phyloP scores from a whole-genome alignment of 2,329 filamentous ascomycete species.

The Helicocarpus griseus region DNA sequence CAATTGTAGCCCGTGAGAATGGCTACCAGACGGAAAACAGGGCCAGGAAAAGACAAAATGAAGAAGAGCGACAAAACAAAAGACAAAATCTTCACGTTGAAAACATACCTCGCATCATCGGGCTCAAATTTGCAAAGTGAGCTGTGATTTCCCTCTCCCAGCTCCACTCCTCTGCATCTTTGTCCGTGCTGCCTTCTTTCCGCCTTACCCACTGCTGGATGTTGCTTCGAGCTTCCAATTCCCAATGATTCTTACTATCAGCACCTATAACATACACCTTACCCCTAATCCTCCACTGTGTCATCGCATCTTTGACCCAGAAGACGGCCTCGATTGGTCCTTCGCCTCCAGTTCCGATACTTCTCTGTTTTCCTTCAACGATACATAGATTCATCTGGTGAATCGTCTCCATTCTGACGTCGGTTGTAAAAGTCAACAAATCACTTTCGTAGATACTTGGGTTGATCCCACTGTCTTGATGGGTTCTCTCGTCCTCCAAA shows the following conservation, averaged over 20 bases:
- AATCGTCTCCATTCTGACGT: slow-evolving; percentile 77
- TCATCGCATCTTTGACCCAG: slow-evolving; percentile 61
- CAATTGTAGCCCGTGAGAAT: neutral
- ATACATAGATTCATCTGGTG: slow-evolving; percentile 57
- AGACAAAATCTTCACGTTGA: neutral
- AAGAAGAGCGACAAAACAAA: neutral
- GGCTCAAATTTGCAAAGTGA: slow-evolving; percentile 83
- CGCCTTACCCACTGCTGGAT: slow-evolving; percentile 50
- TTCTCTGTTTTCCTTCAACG: slow-evolving; percentile 37
- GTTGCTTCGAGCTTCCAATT: slow-evolving; percentile 39
- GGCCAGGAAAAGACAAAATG: too few species aligned
- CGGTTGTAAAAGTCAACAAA: slow-evolving; percentile 74
- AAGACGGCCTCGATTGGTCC: slow-evolving; percentile 72
- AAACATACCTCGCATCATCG: slow-evolving; percentile 58
- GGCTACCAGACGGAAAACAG: neutral
- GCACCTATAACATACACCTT: slow-evolving; percentile 67
- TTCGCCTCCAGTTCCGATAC: slow-evolving; percentile 51
- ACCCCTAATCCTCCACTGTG: slow-evolving; percentile 80
- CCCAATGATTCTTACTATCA: slow-evolving; percentile 46
- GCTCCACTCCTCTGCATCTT: slow-evolving; percentile 50
- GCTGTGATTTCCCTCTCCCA: slow-evolving; percentile 72
- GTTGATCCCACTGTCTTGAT: slow-evolving; percentile 40
- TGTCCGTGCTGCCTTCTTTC: slow-evolving; percentile 20
- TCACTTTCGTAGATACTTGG: slow-evolving; percentile 64
- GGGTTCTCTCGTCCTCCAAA: slow-evolving; percentile 30